Base-by-base conservation (phyloP, 2,329 filamentous ascomycete species). In the Talaromyces sp. region DNA sequence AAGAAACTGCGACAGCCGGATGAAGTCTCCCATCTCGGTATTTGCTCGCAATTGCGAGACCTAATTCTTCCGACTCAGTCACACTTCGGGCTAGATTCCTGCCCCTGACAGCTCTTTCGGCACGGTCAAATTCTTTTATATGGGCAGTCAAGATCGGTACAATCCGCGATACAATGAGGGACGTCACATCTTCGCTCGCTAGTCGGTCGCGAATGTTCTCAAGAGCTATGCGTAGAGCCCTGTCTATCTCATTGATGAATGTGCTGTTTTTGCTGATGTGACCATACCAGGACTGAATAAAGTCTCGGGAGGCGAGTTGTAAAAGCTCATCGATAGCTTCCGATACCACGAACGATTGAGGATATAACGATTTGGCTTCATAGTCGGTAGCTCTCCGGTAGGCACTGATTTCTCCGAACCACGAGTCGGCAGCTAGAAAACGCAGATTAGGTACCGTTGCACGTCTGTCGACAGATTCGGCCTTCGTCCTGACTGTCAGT, bases 31-130 rank as follows among this genome's bases (percentile, higher is more conserved):
- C 93, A 73, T 96, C 89, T 61, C 85, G 88, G 76, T 95, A 99
- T 76, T 96, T 97, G 44, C 86, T 88, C n/a, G 95, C 95, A 75
- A 99, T 96, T 1, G 95, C 95, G 67, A 96, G 82, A 75, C 98
- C 93, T 69, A 99, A 81, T 82, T 99, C 95, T 72, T 97, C 93
- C 0, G 93, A 96, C 77, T 99, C 95, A 2, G 96, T 98, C 61
- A 99, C 88, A 67, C 89, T 92, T 59, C 91, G 87, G 69, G 92
- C 95, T 62, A 98, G 81, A 75, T 96, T 91, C 73, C 88, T 90
- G 12, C 96, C 96, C 60, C 93, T 86, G 11, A 99, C 91, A 8
- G 87, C 84, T 63, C 89, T 86, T 79, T 99, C 95, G 0, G 95
- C 95, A 67, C 95, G 88, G 74, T 93, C 91, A 69, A 96, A 96